phyloP scores from a whole-genome alignment of 768 basidiomycete genomes.

The Russula brevipes region DNA sequence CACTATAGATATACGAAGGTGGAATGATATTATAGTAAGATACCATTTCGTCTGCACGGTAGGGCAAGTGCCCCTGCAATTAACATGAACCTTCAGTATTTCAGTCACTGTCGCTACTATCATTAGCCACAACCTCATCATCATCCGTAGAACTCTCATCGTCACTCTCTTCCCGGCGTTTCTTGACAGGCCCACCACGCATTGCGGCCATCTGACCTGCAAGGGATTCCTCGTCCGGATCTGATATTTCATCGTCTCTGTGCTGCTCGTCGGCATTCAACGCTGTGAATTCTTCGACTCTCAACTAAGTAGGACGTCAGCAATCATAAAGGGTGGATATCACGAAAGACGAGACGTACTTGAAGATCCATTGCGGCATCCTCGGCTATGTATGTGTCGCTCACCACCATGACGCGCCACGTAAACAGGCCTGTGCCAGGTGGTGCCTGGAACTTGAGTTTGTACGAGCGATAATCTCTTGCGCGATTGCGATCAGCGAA shows the following conservation, averaged over 20 bases:
- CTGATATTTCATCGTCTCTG: slow-evolving; percentile 91
- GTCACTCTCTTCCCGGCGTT: slow-evolving; percentile 43
- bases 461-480: slow-evolving; percentile 74
- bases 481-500: slow-evolving; percentile 44
- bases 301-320: slow-evolving; percentile 48
- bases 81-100: not conserved
- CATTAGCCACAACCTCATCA: slow-evolving; percentile 46
- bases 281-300: slow-evolving; percentile 68
- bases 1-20: no score
- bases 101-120: slow-evolving; percentile 51
- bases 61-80: slow-evolving; percentile 2
- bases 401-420: slow-evolving; percentile 82
- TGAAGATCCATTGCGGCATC: slow-evolving; percentile 66
- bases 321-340: not conserved
- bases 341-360: slow-evolving; percentile 41
- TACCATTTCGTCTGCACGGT: not conserved
- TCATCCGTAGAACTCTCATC: slow-evolving; percentile 50
- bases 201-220: slow-evolving; percentile 98
- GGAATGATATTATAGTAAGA: not conserved
- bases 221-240: slow-evolving; percentile 93
- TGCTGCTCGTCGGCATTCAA: slow-evolving; percentile 53
- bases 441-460: slow-evolving; percentile 93
- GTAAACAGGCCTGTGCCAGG: slow-evolving; percentile 76
- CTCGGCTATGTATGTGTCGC: slow-evolving; percentile 85
- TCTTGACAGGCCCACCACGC: slow-evolving; percentile 85